Percentiles rank a stretch among this genome's conserved stretches.
phyloP scores from a whole-genome alignment of 2,329 filamentous ascomycete genomes.

The Fusarium secorum region DNA sequence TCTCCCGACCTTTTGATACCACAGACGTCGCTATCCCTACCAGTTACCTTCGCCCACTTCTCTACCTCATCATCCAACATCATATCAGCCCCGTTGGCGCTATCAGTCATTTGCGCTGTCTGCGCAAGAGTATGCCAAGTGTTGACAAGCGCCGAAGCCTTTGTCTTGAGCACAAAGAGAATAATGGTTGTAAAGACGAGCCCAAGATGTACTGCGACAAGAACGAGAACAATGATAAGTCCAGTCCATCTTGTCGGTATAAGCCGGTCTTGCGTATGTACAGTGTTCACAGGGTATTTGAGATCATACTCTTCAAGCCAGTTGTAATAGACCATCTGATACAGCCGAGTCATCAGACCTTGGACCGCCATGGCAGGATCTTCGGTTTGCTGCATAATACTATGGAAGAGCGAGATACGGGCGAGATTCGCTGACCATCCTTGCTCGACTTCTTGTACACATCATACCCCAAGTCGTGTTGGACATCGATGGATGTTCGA shows the following conservation, averaged over 20 bases:
- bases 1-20: neutral
- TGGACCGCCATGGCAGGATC: no score
- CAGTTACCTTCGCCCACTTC: neutral
- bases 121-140: neutral
- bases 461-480: no score
- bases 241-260: neutral
- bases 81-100: neutral
- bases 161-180: neutral
- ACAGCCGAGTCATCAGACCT: no score
- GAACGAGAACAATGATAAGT: neutral
- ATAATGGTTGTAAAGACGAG: neutral
- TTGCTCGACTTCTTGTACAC: no score
- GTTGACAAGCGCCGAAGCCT: neutral
- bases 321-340: no score
- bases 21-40: neutral
- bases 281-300: no score
- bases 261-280: neutral
- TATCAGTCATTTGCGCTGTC: neutral
- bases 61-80: neutral
- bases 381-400: no score
- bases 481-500: no score
- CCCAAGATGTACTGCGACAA: neutral
- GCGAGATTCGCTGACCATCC: no score
- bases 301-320: no score
- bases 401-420: no score